Evolutionary conservation across 2,329 filamentous ascomycete species (phyloP), one percentile per base, ranked within the genome.

Genomic region (Sporothrix mexicana): DNA sequence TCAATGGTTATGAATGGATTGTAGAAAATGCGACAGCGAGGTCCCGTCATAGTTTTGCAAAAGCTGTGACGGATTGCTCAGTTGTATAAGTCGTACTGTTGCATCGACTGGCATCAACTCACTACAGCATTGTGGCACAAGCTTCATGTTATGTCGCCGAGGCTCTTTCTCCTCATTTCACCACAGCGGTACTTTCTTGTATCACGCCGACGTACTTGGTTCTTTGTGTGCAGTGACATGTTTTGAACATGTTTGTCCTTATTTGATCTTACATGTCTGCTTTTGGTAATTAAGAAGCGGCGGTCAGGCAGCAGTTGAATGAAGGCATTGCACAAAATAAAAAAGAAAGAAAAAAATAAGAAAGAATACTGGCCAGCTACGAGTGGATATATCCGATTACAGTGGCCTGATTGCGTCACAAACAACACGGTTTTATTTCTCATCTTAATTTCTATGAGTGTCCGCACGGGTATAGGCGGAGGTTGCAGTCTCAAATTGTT

Each of bases 211-310:
- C 13, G 15, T 62, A 2, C 23, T 64, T 4, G 51, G 15, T n/a
- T n/a, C 6, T 51, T 51, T 51, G 15, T 7, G 51, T 53, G 30
- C 30, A 36, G 30, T 36, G 30, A 36, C 30, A 36, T 36, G 30
- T 36, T 36, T 36, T 4, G 5, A 36, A 36, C n/a, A 53, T 23
- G 12, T 8, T 45, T 23, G 17, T 64, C 61, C 61, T 36, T 36
- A 36, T 36, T 36, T 36, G 30, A 25, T 47, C n/a, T 45, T 20
- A 7, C 30, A 36, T 36, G 30, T 36, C 36, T 45, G n/a, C 17
- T 20, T 64, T 45, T 64, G 61, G 61, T 20, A 64, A 64, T 64
- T 64, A 64, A 64, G 61, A 64, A 64, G 61, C 61, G 61, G 41
- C 61, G 61, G 41, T 15, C 41, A 64, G 41, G 61, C 61, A 47